These are phyloP conservation scores for Orbilia javanica DNA, from an alignment of 2,329 filamentous ascomycete species.

Conservation along the genomic window DNA sequence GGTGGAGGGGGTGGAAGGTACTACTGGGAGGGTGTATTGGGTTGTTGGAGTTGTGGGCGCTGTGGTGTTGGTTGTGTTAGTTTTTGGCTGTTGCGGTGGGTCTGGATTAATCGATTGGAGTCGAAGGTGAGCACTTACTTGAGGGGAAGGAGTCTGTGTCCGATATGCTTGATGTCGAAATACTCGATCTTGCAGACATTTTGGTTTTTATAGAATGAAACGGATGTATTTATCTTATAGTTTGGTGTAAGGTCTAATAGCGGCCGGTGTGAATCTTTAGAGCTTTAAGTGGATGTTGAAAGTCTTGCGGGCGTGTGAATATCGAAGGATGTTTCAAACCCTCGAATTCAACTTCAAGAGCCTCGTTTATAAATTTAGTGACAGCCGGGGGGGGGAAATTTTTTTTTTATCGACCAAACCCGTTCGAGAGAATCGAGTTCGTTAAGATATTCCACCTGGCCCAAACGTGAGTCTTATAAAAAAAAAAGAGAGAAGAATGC, in stretches of 20 bases:
- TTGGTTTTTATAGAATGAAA: neutral
- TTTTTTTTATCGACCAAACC: neutral
- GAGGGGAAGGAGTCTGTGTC: constrained; percentile 12
- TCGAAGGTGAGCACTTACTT: no score
- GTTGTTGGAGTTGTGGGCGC: constrained; percentile 6
- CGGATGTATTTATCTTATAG: no score
- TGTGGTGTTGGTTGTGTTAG: neutral
- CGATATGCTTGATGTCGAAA: constrained; percentile 1
- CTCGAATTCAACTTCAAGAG: neutral
- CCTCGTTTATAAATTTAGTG: no score
- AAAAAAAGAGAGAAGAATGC: neutral
- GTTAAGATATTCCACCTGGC: neutral
- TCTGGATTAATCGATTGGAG: neutral
- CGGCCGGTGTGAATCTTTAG: no score
- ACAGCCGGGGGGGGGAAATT: no score
- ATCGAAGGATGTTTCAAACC: no score
- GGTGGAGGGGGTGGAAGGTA: neutral
- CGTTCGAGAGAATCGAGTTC: neutral
- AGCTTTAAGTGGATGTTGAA: no score
- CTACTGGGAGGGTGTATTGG: constrained; percentile 3
- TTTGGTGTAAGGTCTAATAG: no score
- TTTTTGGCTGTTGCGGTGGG: neutral
- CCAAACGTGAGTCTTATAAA: constrained; percentile 3
- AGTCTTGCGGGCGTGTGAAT: neutral
- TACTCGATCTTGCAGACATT: constrained; percentile 13